Evolutionary conservation across 2,329 filamentous ascomycete species (phyloP).

Genomic region (Zelopaecilomyces penicillatus): DNA sequence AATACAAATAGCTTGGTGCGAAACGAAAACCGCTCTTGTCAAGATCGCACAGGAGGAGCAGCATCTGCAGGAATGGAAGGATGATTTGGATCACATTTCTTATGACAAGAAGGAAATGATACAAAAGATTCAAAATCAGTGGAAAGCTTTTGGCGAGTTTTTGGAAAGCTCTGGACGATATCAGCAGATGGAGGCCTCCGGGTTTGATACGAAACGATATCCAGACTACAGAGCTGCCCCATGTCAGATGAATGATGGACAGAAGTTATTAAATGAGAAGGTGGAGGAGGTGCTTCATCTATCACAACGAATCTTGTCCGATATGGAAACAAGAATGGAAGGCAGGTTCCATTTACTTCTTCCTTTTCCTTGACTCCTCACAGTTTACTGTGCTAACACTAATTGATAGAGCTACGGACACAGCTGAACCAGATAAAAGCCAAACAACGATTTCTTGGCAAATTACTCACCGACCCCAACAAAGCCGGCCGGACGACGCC

Average conservation of each 20-base stretch:
- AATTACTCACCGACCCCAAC: constrained; percentile 30
- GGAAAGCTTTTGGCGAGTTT: constrained; percentile 25
- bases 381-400: constrained; percentile 13
- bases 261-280: constrained; percentile 20
- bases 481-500: constrained; percentile 27
- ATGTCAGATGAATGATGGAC: constrained; percentile 24
- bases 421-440: constrained; percentile 23
- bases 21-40: constrained; percentile 21
- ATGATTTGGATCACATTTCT: constrained; percentile 17
- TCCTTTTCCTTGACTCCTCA: too few species aligned
- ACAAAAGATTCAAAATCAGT: constrained; percentile 22
- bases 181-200: constrained; percentile 27
- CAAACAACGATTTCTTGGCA: constrained; percentile 30
- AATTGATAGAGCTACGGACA: constrained; percentile 18
- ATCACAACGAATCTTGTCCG: constrained; percentile 25
- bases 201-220: constrained; percentile 29
- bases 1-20: constrained; percentile 31
- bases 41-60: constrained; percentile 17
- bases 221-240: constrained; percentile 32
- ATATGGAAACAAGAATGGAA: constrained; percentile 24
- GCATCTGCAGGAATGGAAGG: constrained; percentile 18
- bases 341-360: constrained; percentile 22
- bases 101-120: constrained; percentile 24
- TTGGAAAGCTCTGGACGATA: constrained; percentile 28
- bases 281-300: constrained; percentile 26